phyloP scores from a whole-genome alignment of 1,284 basidiomycete genomes.

The Xerocomus amazonicus region DNA sequence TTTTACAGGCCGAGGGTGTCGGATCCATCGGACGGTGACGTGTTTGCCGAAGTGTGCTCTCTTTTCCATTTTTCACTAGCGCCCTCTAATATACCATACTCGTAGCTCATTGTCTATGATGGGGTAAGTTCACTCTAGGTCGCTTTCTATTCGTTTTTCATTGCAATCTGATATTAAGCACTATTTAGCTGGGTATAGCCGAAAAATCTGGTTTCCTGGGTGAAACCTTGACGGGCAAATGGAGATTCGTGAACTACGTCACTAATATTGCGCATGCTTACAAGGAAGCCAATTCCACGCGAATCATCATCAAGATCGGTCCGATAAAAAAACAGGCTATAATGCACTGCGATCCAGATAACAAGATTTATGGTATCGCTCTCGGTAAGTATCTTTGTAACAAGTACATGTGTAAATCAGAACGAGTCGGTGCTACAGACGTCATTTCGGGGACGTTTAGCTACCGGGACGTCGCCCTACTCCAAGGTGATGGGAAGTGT shows the following conservation, averaged over 20 bases:
- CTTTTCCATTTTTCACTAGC: background rate
- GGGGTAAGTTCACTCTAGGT: background rate
- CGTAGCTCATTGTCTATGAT: background rate
- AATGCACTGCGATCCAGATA: background rate
- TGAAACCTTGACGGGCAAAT: no score
- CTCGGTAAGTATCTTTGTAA: background rate
- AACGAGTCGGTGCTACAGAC: no score
- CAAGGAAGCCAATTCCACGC: background rate
- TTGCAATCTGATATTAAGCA: background rate
- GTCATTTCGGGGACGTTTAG: no score
- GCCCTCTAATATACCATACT: background rate
- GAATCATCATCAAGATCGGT: background rate
- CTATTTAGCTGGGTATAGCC: background rate
- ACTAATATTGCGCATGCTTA: background rate
- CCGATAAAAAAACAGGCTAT: background rate
- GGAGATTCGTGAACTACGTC: background rate
- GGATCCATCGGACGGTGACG: no score
- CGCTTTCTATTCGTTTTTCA: background rate
- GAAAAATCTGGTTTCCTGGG: no score
- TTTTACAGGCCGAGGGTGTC: no score
- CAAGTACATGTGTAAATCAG: no score
- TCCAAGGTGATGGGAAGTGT: no score
- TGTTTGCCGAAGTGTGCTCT: background rate
- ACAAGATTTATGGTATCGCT: no score
- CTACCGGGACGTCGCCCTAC: no score